Conservation (phyloP, 2,329 filamentous ascomycete genomes). For the Beauveria medogensis region DNA sequence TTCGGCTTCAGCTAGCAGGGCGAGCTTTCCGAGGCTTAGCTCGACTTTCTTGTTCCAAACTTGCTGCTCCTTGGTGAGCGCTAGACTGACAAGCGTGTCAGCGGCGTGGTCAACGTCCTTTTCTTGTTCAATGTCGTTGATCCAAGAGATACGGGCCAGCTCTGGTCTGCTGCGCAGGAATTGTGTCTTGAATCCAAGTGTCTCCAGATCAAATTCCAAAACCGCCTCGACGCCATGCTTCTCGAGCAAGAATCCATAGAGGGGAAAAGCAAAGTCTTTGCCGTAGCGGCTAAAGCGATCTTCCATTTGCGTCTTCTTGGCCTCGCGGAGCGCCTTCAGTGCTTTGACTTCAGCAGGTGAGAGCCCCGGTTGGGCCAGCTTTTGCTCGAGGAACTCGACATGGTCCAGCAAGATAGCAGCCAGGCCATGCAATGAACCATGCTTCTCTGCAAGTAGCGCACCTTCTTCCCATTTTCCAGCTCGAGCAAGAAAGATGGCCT, state of each 20-base stretch:
- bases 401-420: conserved; percentile 49
- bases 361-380: conserved; percentile 21
- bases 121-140: conserved; percentile 79
- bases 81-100: conserved; percentile 60
- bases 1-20: conserved; percentile 56
- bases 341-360: conserved; percentile 22
- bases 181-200: conserved; percentile 60
- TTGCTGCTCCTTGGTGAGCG: conserved; percentile 63
- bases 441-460: conserved; percentile 50
- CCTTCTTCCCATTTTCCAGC: conserved; percentile 50
- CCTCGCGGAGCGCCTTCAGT: conserved; percentile 28
- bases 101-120: conserved; percentile 68
- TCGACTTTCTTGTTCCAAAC: conserved; percentile 93
- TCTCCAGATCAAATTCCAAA: conserved; percentile 63
- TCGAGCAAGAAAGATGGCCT: conserved; percentile 45
- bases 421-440: conserved; percentile 45
- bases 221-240: conserved; percentile 58
- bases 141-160: conserved; percentile 80
- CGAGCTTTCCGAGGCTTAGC: conserved; percentile 79
- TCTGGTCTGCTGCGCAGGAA: conserved; percentile 67
- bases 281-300: conserved; percentile 56
- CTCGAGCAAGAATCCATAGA: conserved; percentile 70
- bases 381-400: conserved; percentile 31
- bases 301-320: conserved; percentile 39
- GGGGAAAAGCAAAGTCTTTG: conserved; percentile 61